These are phyloP conservation scores for Termitomyces heimii DNA, from an alignment of 768 basidiomycete genomes.

Conservation along the genomic window DNA sequence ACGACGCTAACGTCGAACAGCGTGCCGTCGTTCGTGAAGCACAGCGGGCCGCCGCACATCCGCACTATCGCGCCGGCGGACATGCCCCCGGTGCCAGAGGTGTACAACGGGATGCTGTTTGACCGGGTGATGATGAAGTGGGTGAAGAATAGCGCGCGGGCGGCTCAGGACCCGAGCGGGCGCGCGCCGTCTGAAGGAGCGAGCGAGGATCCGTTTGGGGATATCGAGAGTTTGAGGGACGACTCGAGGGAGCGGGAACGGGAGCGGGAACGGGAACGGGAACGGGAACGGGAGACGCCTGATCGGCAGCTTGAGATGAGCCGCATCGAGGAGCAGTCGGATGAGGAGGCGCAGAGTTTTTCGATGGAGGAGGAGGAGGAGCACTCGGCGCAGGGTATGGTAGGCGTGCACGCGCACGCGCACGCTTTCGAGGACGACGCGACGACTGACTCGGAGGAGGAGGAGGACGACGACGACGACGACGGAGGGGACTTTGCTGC, in stretches of 20 bases:
- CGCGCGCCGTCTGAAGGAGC: conserved; percentile 33
- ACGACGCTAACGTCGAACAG: conserved; percentile 69
- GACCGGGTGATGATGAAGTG: conserved; percentile 82
- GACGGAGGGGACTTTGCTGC: conserved; percentile 19
- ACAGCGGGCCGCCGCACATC: conserved; percentile 72
- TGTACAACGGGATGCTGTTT: conserved; percentile 84
- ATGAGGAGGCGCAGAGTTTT: conserved; percentile 67
- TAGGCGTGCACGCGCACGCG: conserved; percentile 28
- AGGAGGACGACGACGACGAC: conserved; percentile 4
- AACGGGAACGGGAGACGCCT: conserved; percentile 14
- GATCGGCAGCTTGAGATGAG: conserved; percentile 31
- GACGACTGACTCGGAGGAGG: conserved; percentile 50
- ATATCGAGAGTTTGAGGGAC: conserved; percentile 81
- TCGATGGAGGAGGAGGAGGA: conserved; percentile 60
- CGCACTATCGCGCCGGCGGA: conserved; percentile 79
- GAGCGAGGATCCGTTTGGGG: conserved; percentile 88
- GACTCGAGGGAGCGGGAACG: conserved; percentile 42
- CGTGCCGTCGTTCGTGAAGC: conserved; percentile 81
- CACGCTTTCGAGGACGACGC: conserved; percentile 32
- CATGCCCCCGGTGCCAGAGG: conserved; percentile 66
- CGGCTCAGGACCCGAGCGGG: conserved; percentile 22
- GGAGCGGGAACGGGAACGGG: no score
- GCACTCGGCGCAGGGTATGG: conserved; percentile 46
- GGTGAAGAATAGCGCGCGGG: conserved; percentile 56
- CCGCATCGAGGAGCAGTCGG: conserved; percentile 47